phyloP scores from a whole-genome alignment of 2,329 filamentous ascomycete genomes.

The Epichloe sp. region DNA sequence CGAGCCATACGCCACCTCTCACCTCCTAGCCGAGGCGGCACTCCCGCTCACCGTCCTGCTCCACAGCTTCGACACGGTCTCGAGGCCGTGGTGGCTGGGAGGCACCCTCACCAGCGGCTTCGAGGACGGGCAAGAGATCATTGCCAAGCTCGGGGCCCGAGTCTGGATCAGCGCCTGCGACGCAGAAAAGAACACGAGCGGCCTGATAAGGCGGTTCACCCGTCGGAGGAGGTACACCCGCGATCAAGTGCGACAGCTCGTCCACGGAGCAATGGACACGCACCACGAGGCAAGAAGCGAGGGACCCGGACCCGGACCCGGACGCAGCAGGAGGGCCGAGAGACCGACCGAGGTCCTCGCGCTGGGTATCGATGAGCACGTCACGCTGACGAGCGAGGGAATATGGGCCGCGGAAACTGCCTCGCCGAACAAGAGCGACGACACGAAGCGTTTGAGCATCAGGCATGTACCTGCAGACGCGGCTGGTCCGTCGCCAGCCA shows the following conservation, averaged over 20 bases:
- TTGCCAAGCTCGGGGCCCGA: conserved; percentile 6
- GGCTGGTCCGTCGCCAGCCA: background rate
- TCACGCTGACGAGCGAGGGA: conserved; percentile 28
- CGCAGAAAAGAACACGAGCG: conserved; percentile 38
- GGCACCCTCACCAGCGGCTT: conserved; percentile 44
- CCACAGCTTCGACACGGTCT: conserved; percentile 48
- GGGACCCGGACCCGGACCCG: conserved; percentile 3
- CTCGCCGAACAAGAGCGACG: background rate
- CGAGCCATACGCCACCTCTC: conserved; percentile 39
- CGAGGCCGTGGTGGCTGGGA: conserved; percentile 48
- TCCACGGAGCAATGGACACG: conserved; percentile 8
- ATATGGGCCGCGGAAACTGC: conserved; percentile 13
- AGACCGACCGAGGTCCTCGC: conserved; percentile 27
- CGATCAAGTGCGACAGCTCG: conserved; percentile 30
- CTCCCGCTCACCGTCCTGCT: conserved; percentile 51
- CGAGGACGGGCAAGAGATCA: conserved; percentile 38
- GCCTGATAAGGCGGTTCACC: conserved; percentile 36
- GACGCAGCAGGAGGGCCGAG: conserved; percentile 4
- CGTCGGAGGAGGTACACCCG: conserved; percentile 30
- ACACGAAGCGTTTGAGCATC: conserved; percentile 1
- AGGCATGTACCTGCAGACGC: background rate
- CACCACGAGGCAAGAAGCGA: background rate
- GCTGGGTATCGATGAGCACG: conserved; percentile 29
- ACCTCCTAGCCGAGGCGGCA: conserved; percentile 42
- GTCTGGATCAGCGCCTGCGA: conserved; percentile 29